These are phyloP conservation scores for Acacia pycnantha DNA, from an alignment of 331 rosid genomes.

Conservation along the genomic window DNA sequence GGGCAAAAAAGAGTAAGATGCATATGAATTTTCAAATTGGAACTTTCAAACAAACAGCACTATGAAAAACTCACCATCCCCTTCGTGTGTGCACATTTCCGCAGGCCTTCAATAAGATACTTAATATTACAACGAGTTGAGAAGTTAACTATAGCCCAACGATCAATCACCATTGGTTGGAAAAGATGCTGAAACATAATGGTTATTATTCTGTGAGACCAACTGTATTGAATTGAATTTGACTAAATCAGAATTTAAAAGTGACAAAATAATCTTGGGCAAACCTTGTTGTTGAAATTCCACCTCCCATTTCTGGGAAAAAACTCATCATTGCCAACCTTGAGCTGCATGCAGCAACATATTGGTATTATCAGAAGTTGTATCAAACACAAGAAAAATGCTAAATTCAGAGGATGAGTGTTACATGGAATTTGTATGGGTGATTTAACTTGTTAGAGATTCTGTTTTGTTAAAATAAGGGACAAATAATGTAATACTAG, in stretches of 20 bases:
- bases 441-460: background rate
- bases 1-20: background rate
- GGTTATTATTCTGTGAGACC: background rate
- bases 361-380: background rate
- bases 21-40: background rate
- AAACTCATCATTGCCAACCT: conserved; percentile 18
- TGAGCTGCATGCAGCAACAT: conserved; percentile 27
- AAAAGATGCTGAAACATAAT: conserved; percentile 27
- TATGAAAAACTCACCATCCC: conserved; percentile 38
- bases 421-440: background rate
- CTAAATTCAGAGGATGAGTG: background rate
- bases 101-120: background rate
- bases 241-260: background rate
- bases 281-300: conserved; percentile 43
- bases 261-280: background rate
- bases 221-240: background rate
- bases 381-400: background rate
- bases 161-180: conserved; percentile 24
- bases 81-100: conserved; percentile 14
- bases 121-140: conserved; percentile 22
- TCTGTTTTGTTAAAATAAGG: background rate
- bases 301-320: conserved; percentile 39
- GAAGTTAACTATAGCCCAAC: conserved; percentile 47
- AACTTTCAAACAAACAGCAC: background rate
- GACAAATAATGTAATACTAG: background rate